These are phyloP conservation scores for Vaccinium vitisidaea DNA, from an alignment of 148 eudicot species.

Conservation along the genomic window DNA sequence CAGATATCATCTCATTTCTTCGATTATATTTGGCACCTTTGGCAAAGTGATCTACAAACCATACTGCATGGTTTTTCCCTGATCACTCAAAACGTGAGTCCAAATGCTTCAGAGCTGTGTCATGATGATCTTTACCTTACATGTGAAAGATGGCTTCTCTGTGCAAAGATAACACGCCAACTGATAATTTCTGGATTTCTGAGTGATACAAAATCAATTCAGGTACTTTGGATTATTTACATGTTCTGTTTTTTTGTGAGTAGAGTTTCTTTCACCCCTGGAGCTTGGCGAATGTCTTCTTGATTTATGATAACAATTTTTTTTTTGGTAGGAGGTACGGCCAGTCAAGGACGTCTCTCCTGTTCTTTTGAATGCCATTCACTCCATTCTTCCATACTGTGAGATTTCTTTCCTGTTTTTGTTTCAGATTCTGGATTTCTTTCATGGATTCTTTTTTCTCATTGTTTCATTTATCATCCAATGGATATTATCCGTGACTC, in stretches of 20 bases:
- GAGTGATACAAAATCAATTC: constrained; percentile 82
- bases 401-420: constrained; percentile 35
- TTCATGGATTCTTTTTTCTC: background rate
- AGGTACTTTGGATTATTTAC: constrained; percentile 39
- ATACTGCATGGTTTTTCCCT: constrained; percentile 71
- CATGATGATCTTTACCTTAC: constrained; percentile 74
- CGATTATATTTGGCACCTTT: constrained; percentile 94
- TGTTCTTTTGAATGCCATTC: constrained; percentile 71
- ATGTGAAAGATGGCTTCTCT: constrained; percentile 95
- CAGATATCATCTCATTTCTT: constrained; percentile 98
- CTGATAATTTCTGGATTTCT: constrained; percentile 72
- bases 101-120: constrained; percentile 41
- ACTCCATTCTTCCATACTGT: constrained; percentile 79
- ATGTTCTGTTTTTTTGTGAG: background rate
- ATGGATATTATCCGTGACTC: background rate
- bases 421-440: background rate
- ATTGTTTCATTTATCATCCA: constrained; percentile 3
- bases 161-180: constrained; percentile 85
- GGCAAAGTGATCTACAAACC: constrained; percentile 85
- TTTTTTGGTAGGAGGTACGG: constrained; percentile 74
- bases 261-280: background rate
- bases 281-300: constrained; percentile 18
- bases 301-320: constrained; percentile 9
- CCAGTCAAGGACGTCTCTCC: constrained; percentile 92
- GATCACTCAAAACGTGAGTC: constrained; percentile 44